Conservation (phyloP, 257 asterid species). For the Nemophila menziesii region DNA sequence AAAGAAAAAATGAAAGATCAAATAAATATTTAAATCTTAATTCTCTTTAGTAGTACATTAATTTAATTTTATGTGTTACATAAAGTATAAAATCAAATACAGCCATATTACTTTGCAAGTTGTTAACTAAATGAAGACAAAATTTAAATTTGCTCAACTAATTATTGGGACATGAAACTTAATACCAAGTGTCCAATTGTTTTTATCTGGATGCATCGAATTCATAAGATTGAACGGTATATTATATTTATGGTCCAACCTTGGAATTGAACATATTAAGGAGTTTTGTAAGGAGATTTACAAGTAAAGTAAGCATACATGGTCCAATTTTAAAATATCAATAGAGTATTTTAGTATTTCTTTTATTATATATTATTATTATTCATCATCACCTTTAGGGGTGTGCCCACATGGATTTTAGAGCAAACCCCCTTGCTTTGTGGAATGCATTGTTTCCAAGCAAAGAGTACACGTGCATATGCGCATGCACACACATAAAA, state of each 20-base stretch:
- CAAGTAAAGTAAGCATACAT: constrained; percentile 10
- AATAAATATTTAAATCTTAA: too few relatives aligned
- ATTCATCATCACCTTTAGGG: constrained; percentile 2
- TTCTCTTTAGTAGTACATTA: too few relatives aligned
- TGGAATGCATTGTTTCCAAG: constrained; percentile 29
- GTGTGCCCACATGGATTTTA: constrained; percentile 18
- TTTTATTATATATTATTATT: constrained; percentile 5
- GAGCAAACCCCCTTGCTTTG: constrained; percentile 18
- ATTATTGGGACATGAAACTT: constrained; percentile 10
- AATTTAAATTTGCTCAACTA: constrained; percentile 10
- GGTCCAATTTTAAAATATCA: constrained; percentile 13
- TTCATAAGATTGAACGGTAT: constrained; percentile 15
- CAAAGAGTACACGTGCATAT: constrained; percentile 29
- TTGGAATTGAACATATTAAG: constrained; percentile 25
- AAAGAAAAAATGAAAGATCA: too few relatives aligned
- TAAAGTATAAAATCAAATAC: too few relatives aligned
- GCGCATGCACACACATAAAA: constrained; percentile 25
- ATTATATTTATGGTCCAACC: constrained; percentile 23
- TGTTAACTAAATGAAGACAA: constrained; percentile 14
- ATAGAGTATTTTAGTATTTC: too few relatives aligned
- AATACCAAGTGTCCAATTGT: constrained; percentile 30
- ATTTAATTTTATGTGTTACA: too few relatives aligned
- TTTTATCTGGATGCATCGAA: constrained; percentile 38
- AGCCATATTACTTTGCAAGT: too few relatives aligned
- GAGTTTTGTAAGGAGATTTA: constrained; percentile 1